phyloP scores from a whole-genome alignment of 1,139 yeast species.

The Pichia terricola region DNA sequence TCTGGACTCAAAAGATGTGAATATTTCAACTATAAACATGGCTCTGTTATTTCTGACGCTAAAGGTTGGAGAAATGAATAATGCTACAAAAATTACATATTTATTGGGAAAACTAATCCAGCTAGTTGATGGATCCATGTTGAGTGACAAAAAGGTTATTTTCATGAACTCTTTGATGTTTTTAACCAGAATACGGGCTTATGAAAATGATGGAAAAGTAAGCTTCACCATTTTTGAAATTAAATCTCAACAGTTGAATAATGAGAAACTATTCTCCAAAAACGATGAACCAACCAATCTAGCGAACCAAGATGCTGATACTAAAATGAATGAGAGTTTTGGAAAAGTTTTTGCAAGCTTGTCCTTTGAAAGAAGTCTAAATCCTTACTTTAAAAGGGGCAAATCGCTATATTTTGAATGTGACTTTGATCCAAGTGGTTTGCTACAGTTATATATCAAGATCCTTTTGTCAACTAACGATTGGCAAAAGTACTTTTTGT shows the following conservation, averaged over 20 bases:
- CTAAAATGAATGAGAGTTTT: not conserved
- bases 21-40: conserved; percentile 1
- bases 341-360: not conserved
- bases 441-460: conserved; percentile 35
- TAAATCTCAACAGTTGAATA: not conserved
- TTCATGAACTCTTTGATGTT: not conserved
- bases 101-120: not conserved
- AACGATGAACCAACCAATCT: too few species aligned
- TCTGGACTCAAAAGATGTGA: conserved; percentile 1
- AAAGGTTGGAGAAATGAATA: not conserved
- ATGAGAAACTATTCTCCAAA: too few species aligned
- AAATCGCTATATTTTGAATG: not conserved
- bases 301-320: not conserved
- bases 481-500: conserved; percentile 65
- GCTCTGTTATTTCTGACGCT: not conserved
- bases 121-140: not conserved
- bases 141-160: not conserved
- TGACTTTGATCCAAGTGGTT: not conserved
- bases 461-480: conserved; percentile 47
- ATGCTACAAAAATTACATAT: not conserved
- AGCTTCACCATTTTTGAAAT: not conserved
- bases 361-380: not conserved
- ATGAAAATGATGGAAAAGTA: not conserved
- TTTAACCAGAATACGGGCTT: conserved; percentile 1
- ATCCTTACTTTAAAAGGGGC: not conserved